phyloP scores from a whole-genome alignment of 345 rosid species.

The Hibiscus syriacus region DNA sequence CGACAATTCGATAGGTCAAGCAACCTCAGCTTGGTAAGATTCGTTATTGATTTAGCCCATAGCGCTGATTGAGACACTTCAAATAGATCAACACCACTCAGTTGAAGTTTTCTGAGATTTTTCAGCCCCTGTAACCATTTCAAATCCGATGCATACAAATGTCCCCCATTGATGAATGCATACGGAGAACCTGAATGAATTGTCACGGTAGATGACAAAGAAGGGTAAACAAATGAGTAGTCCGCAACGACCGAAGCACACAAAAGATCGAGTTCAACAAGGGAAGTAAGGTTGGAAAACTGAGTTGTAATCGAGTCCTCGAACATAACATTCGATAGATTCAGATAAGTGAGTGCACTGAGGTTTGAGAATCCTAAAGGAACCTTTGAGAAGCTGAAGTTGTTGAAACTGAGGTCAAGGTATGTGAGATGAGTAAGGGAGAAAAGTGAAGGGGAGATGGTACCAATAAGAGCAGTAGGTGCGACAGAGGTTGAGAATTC shows the following conservation, averaged over 20 bases:
- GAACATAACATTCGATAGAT: slow-evolving; percentile 24
- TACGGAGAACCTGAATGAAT: background rate
- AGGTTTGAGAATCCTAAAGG: slow-evolving; percentile 19
- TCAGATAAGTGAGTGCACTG: slow-evolving; percentile 13
- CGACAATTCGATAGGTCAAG: slow-evolving; percentile 17
- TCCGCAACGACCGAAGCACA: background rate
- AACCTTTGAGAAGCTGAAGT: slow-evolving; percentile 23
- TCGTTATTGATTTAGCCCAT: slow-evolving; percentile 17
- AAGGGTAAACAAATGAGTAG: background rate
- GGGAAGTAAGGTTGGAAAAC: slow-evolving; percentile 22
- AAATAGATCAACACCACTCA: slow-evolving; percentile 19
- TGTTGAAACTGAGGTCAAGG: slow-evolving; percentile 29
- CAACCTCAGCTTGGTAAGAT: slow-evolving; percentile 10
- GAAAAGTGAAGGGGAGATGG: slow-evolving; percentile 22
- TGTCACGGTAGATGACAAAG: slow-evolving; percentile 6
- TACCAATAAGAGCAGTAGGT: slow-evolving; percentile 11
- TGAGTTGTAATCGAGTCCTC: slow-evolving; percentile 17
- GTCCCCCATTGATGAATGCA: background rate
- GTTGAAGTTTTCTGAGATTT: background rate
- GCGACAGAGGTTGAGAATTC: background rate
- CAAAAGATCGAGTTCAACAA: slow-evolving; percentile 6
- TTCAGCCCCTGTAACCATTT: slow-evolving; percentile 15
- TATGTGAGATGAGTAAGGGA: slow-evolving; percentile 7
- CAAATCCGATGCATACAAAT: slow-evolving; percentile 7
- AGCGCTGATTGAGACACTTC: slow-evolving; percentile 6